These are phyloP conservation scores for Kwoniella mangroviensis DNA, from an alignment of 768 basidiomycete genomes.

Conservation along the genomic window DNA sequence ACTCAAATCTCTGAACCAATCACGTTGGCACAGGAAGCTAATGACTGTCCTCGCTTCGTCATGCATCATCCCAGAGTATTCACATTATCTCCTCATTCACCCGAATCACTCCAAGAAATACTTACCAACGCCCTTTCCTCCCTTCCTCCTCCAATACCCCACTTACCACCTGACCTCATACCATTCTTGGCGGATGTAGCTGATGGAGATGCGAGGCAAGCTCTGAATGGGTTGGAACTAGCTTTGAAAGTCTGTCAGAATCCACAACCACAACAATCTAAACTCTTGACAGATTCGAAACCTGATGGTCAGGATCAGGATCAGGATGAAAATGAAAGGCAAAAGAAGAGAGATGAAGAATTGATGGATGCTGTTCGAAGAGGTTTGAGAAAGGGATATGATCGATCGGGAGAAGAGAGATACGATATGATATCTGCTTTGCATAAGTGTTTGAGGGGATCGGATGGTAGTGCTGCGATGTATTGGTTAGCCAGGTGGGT, in stretches of 20 bases:
- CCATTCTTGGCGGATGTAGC: slow-evolving; percentile 56
- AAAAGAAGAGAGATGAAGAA: slow-evolving; percentile 60
- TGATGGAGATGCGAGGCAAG: slow-evolving; percentile 75
- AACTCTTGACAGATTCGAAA: not conserved
- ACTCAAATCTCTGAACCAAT: not conserved
- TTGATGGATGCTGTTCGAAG: slow-evolving; percentile 62
- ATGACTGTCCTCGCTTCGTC: not conserved
- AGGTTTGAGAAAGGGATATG: slow-evolving; percentile 70
- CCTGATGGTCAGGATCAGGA: not conserved
- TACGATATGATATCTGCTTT: slow-evolving; percentile 85
- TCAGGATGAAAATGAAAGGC: slow-evolving; percentile 9
- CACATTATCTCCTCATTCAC: slow-evolving; percentile 70
- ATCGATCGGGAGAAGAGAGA: slow-evolving; percentile 73
- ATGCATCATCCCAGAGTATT: slow-evolving; percentile 66
- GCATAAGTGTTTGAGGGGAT: slow-evolving; percentile 81
- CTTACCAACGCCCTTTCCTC: slow-evolving; percentile 63
- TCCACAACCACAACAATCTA: slow-evolving; percentile 31
- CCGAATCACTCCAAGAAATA: slow-evolving; percentile 67
- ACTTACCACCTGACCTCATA: slow-evolving; percentile 49
- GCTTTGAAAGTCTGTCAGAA: slow-evolving; percentile 61
- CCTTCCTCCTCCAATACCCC: slow-evolving; percentile 54
- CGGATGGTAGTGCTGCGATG: slow-evolving; percentile 75
- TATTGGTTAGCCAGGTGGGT: slow-evolving; percentile 77
- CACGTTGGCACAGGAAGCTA: not conserved
- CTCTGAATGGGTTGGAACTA: slow-evolving; percentile 76